Evolutionary conservation across 2,329 filamentous ascomycete species (phyloP), one percentile per base, ranked within the genome.

Genomic region (Magnaporthiopsis poae): DNA sequence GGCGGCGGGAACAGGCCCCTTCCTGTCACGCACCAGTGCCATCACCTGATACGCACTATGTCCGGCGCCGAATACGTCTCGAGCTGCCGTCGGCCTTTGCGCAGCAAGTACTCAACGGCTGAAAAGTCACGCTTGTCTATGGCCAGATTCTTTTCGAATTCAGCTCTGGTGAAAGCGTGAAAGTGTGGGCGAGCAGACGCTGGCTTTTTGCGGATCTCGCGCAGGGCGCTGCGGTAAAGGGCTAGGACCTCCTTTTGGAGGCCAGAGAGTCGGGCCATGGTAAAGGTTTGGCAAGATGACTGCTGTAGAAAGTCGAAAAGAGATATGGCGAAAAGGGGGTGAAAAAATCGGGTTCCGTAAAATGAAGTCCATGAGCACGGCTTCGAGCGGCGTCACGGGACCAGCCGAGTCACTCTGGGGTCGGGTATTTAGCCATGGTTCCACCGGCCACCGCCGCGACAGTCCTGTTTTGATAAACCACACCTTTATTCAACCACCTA

Each of bases 201-300:
- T 64, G 93, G 92, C 77, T 99, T 98, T 73, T 88, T 88, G 68
- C 89, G 86, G 68, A 89, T 88, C 73, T 90, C 91, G 68, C 93
- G 86, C 33, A 99, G 80, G 73, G 94, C 98, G 74, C 87, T 86
- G 67, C 94, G 88, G 76, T 98, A 99, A 18, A 99, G 85, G 46
- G 87, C 83, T 65, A 98, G 77, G 3, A 97, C 94, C 73, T 96
- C 92, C 72, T 86, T 89, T 75, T 98, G 94, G n/a, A 98, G 81
- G 52, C 95, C 95, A 9, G 93, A 96, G 33, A 93, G 81, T 72
- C 87, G 84, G 46, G 21, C 5, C 46, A 56, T 56, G 21, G 46
- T 21, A 21, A 25, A n/a, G 46, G n/a, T 64, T 15, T 39, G 21
- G 25, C 25, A 36, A 52, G 21, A 61, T 33, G 80, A 80, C 46